phyloP scores from a whole-genome alignment of 495 filamentous ascomycete species.

The Aspergillus olivimuriae region DNA sequence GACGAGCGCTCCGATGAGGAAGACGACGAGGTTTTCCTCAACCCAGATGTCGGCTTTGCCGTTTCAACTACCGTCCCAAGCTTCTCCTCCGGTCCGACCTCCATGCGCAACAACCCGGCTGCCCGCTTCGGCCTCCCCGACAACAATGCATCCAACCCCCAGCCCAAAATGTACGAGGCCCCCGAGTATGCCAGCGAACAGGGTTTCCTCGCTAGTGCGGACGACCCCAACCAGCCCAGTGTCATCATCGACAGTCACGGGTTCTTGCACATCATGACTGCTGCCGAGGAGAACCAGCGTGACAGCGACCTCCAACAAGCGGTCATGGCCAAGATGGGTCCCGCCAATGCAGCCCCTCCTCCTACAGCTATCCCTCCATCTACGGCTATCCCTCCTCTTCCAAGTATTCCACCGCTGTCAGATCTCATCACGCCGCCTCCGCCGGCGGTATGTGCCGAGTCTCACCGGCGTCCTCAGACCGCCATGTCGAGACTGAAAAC shows the following conservation, averaged over 20 bases:
- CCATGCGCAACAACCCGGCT: conserved; percentile 2
- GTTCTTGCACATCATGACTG: conserved; percentile 10
- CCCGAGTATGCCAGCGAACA: neutral
- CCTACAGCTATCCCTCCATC: no score
- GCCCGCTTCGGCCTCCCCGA: conserved; percentile 8
- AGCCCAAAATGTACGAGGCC: neutral
- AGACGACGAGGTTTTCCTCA: conserved; percentile 18
- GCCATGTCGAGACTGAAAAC: neutral
- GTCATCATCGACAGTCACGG: conserved; percentile 22
- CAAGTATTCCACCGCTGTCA: no score
- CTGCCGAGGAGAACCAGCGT: conserved; percentile 16
- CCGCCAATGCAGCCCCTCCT: no score
- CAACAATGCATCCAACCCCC: neutral
- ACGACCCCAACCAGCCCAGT: neutral
- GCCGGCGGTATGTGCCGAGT: neutral
- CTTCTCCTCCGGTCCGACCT: conserved; percentile 3
- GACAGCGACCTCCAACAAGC: conserved; percentile 17
- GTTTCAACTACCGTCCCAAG: conserved; percentile 1
- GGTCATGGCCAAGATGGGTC: conserved; percentile 25
- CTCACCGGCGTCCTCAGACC: neutral
- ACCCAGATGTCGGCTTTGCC: conserved; percentile 7
- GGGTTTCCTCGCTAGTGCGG: no score
- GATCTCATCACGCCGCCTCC: neutral
- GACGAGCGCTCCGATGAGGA: conserved; percentile 3
- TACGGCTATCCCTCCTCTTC: no score